Percentiles rank a stretch among this genome's conserved stretches.
phyloP scores from a whole-genome alignment of 768 basidiomycete genomes.

The Tephrocybe rancida region DNA sequence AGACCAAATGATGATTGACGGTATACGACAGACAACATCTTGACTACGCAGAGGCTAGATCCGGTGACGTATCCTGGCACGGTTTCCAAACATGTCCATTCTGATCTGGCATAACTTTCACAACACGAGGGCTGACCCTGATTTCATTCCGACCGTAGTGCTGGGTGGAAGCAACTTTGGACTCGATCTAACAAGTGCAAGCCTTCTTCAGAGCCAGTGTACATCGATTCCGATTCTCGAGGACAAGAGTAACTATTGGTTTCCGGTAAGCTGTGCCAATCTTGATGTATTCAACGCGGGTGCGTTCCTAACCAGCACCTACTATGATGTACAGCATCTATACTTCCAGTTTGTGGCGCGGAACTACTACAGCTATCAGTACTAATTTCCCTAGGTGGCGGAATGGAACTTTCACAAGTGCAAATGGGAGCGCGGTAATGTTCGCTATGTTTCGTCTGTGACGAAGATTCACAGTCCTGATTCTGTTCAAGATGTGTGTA shows the following conservation, averaged over 20 bases:
- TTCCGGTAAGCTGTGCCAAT: slow-evolving; percentile 14
- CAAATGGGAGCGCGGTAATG: slow-evolving; percentile 38
- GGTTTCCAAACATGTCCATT: slow-evolving; percentile 36
- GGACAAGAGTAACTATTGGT: slow-evolving; percentile 39
- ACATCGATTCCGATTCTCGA: slow-evolving; percentile 38
- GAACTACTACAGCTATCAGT: neutral
- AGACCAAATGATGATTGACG: neutral
- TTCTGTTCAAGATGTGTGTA: slow-evolving; percentile 2
- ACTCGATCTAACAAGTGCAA: slow-evolving; percentile 26
- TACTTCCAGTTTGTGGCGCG: slow-evolving; percentile 38
- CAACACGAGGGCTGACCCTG: too few species aligned
- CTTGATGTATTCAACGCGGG: too few species aligned
- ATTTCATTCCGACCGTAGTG: slow-evolving; percentile 21
- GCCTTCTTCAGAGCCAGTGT: slow-evolving; percentile 34
- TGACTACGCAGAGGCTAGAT: slow-evolving; percentile 41
- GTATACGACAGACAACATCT: slow-evolving; percentile 29
- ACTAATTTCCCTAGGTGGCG: slow-evolving; percentile 25
- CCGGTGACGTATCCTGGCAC: slow-evolving; percentile 36
- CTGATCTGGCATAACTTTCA: too few species aligned
- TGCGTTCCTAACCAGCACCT: too few species aligned
- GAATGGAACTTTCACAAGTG: slow-evolving; percentile 39
- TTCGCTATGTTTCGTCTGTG: slow-evolving; percentile 11
- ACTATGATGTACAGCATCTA: too few species aligned
- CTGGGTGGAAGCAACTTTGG: slow-evolving; percentile 42
- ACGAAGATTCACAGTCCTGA: neutral